Conservation (phyloP, 2,329 filamentous ascomycete species). For the Arthrobotrys pseudoclavata region DNA sequence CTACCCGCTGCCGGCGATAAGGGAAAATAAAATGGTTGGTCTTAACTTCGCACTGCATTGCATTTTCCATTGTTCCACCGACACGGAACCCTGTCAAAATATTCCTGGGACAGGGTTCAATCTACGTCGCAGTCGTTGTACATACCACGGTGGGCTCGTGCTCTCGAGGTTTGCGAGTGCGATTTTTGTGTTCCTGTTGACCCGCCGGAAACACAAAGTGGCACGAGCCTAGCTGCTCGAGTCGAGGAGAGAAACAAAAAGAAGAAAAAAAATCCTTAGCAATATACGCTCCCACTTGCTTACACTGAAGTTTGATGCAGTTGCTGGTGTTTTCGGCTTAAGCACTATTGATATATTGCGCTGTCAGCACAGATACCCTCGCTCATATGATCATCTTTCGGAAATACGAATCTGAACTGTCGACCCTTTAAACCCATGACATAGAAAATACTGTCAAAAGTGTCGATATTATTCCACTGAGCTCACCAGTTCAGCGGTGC, state of each 20-base stretch:
- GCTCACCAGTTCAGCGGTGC: neutral
- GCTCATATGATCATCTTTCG: too few species aligned
- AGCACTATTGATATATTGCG: too few species aligned
- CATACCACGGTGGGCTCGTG: neutral
- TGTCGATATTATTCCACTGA: neutral
- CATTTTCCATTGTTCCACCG: neutral
- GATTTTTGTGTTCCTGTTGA: slow-evolving; percentile 3
- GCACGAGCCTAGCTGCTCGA: too few species aligned
- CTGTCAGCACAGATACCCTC: too few species aligned
- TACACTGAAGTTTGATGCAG: too few species aligned
- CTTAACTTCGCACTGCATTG: neutral
- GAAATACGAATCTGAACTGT: neutral
- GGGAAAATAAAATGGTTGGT: neutral
- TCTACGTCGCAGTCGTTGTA: neutral
- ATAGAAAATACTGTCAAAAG: neutral
- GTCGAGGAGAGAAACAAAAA: too few species aligned
- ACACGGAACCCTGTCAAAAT: neutral
- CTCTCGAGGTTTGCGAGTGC: slow-evolving; percentile 3
- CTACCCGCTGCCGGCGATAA: too few species aligned
- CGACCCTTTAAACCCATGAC: neutral
- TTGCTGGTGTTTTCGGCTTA: too few species aligned
- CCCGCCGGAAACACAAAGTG: neutral
- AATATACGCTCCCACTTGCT: too few species aligned
- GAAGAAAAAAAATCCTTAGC: too few species aligned
- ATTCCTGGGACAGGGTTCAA: neutral